These are phyloP conservation scores for Bacidia gigantensis DNA, from an alignment of 495 filamentous ascomycete species.

Conservation along the genomic window DNA sequence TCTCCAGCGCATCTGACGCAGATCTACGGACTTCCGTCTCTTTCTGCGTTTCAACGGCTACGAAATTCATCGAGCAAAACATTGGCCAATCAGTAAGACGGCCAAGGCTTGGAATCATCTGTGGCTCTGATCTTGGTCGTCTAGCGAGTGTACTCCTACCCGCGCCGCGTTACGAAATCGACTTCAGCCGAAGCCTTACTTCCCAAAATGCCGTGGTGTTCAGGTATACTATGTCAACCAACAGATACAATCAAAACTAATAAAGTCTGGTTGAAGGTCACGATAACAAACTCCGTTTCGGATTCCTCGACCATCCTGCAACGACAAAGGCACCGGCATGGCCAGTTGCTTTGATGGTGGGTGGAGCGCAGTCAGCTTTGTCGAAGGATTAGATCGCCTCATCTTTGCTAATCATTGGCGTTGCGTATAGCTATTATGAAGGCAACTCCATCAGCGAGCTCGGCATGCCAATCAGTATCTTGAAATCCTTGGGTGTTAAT, in stretches of 20 bases:
- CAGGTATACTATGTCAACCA: neutral
- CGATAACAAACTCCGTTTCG: constrained; percentile 64
- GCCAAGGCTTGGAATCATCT: constrained; percentile 55
- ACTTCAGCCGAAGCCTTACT: constrained; percentile 53
- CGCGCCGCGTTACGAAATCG: constrained; percentile 39
- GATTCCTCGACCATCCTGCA: constrained; percentile 39
- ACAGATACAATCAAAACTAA: constrained; percentile 4
- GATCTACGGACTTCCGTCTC: neutral
- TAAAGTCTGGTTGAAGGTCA: constrained; percentile 45
- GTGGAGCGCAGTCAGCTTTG: constrained; percentile 54
- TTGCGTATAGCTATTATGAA: constrained; percentile 65
- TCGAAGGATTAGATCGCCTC: neutral
- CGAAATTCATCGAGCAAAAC: constrained; percentile 23
- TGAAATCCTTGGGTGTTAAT: constrained; percentile 52
- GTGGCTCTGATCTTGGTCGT: constrained; percentile 59
- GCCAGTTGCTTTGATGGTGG: constrained; percentile 58
- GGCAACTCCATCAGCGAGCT: constrained; percentile 55
- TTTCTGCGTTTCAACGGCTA: constrained; percentile 9
- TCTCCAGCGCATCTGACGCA: neutral
- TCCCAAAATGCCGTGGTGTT: constrained; percentile 52
- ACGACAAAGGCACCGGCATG: no score
- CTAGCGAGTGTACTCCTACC: constrained; percentile 45
- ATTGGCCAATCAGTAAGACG: constrained; percentile 34
- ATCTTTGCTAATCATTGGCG: neutral
- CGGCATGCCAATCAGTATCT: constrained; percentile 57